These are phyloP conservation scores for Sporothrix brunneoviolacea DNA, from an alignment of 2,329 filamentous ascomycete genomes.

Conservation along the genomic window DNA sequence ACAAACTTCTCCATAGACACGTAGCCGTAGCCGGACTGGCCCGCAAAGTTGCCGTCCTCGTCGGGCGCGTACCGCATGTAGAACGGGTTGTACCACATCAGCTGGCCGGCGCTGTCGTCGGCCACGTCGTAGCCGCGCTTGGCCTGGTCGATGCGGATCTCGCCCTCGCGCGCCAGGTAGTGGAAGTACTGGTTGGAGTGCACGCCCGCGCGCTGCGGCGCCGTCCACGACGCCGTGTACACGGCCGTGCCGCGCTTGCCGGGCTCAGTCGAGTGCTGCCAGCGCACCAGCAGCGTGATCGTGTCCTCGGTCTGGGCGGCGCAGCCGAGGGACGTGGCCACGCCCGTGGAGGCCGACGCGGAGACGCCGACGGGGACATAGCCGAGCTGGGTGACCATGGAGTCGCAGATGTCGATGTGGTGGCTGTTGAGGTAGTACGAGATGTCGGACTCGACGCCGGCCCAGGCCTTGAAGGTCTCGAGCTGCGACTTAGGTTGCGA, in stretches of 20 bases:
- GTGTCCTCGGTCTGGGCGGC: slow-evolving; percentile 81
- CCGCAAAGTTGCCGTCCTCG: slow-evolving; percentile 89
- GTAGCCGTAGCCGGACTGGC: slow-evolving; percentile 88
- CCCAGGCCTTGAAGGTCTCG: slow-evolving; percentile 93
- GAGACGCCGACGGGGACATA: slow-evolving; percentile 75
- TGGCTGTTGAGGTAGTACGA: slow-evolving; percentile 95
- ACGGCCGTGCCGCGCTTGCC: slow-evolving; percentile 74
- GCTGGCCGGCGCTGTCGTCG: slow-evolving; percentile 62
- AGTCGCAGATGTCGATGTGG: slow-evolving; percentile 88
- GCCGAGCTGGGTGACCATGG: slow-evolving; percentile 69
- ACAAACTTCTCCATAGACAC: slow-evolving; percentile 95
- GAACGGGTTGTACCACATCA: slow-evolving; percentile 90
- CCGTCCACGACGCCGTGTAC: slow-evolving; percentile 92
- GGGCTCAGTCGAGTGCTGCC: slow-evolving; percentile 66
- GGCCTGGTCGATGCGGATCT: slow-evolving; percentile 85
- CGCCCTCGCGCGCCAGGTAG: slow-evolving; percentile 77
- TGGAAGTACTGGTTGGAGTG: slow-evolving; percentile 97
- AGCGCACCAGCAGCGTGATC: slow-evolving; percentile 83
- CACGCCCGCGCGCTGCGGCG: slow-evolving; percentile 86
- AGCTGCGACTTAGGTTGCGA: slow-evolving; percentile 85
- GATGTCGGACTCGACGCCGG: slow-evolving; percentile 85
- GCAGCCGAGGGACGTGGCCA: slow-evolving; percentile 73
- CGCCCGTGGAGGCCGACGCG: slow-evolving; percentile 69
- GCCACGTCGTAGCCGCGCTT: slow-evolving; percentile 88
- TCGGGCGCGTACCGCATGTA: slow-evolving; percentile 94